Conservation (phyloP, 1,139 yeast species). For the Candida sanyaensis region DNA sequence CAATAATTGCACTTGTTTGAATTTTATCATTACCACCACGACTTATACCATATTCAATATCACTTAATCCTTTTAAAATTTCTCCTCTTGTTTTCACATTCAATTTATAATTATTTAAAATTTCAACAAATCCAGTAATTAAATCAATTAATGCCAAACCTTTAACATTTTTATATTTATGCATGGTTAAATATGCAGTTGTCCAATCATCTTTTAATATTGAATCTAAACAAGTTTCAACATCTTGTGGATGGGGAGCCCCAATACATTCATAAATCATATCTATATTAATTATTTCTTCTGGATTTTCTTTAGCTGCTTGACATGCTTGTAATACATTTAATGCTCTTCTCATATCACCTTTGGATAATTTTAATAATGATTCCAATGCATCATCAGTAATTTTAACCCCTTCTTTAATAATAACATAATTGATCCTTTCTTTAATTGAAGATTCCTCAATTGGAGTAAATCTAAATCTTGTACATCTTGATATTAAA, state of each 20-base stretch:
- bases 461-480: slow-evolving; percentile 90
- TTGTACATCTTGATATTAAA: slow-evolving; percentile 87
- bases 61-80: slow-evolving; percentile 71
- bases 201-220: slow-evolving; percentile 89
- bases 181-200: slow-evolving; percentile 67
- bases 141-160: slow-evolving; percentile 92
- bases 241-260: slow-evolving; percentile 88
- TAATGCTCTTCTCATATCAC: slow-evolving; percentile 95
- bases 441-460: slow-evolving; percentile 64
- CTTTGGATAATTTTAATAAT: slow-evolving; percentile 69
- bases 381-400: slow-evolving; percentile 63
- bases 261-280: slow-evolving; percentile 95
- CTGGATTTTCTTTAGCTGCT: slow-evolving; percentile 55
- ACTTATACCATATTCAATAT: slow-evolving; percentile 87
- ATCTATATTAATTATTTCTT: slow-evolving; percentile 58
- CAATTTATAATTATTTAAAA: slow-evolving; percentile 67
- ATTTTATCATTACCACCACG: slow-evolving; percentile 91
- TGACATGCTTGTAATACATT: slow-evolving; percentile 94
- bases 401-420: slow-evolving; percentile 63
- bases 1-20: slow-evolving; percentile 89
- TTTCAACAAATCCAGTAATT: slow-evolving; percentile 71
- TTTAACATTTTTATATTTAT: slow-evolving; percentile 60
- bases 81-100: slow-evolving; percentile 60
- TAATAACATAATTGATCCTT: slow-evolving; percentile 68
- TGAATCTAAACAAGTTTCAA: slow-evolving; percentile 72